Evolutionary conservation across 2,329 filamentous ascomycete species (phyloP), one percentile per base, ranked within the genome.

Genomic region (Fusarium lateritium): DNA sequence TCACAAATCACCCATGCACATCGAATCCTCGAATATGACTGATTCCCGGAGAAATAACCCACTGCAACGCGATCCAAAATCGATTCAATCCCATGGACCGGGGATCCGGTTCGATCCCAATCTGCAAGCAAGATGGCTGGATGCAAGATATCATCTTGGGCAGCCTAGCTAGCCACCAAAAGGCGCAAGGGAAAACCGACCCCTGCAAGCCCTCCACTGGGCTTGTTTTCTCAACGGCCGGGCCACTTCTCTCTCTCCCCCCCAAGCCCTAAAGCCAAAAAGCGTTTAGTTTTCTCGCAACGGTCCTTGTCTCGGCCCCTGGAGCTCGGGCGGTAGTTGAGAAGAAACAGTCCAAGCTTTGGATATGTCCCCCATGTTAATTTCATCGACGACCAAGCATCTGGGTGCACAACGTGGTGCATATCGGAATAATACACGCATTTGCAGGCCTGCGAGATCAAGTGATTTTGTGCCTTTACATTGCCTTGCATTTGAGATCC

Each of bases 191-290:
- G n/a, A 51, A 14, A 42, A 28, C 28, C 10, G 33, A 53, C 24
- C 65, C 65, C 46, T 65, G 53, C 43, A 64, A 64, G 24, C 24
- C 24, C 24, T 24, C 24, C 24, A 24, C 24, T 24, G 24, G 52
- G 46, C 51, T 65, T 65, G 65, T 62, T 68, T 36, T 51, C 59
- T 45, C 60, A 58, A 64, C 49, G 22, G 47, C 17, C 17, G 11
- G 24, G 42, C 42, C 26, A 31, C 31, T 13, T 36, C 14, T 36
- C 34, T 34, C 33, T 17, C 31, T 14, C 22, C 19, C 39, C 19
- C 22, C 39, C 13, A 42, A 9, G 14, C 39, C 33, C 49, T 24
- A 28, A 34, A 28, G 9, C 52, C 31, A 39, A 50, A 59, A 54
- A 31, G 22, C 43, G 53, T 45, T 58, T 33, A 59, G 59, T 45